Evolutionary conservation across 805 yeast genomes (phyloP).

Genomic region (Suhomyces prunicola): DNA sequence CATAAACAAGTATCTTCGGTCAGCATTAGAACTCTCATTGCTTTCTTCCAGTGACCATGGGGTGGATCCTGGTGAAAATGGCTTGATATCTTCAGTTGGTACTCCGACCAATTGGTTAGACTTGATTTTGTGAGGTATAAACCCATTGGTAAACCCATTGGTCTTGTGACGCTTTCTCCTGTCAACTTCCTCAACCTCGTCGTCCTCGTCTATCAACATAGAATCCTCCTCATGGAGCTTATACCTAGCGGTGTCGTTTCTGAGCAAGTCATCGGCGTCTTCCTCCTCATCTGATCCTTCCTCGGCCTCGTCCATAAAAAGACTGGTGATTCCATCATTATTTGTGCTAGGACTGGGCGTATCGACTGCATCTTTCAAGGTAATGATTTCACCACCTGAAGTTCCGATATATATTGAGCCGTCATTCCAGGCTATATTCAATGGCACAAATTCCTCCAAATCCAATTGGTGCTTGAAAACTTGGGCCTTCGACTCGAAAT

Average conservation of each 20-base stretch:
- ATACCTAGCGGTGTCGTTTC: conserved; percentile 14
- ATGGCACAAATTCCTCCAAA: conserved; percentile 23
- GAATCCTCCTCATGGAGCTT: conserved; percentile 31
- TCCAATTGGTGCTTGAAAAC: conserved; percentile 11
- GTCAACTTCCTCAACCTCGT: conserved; percentile 13
- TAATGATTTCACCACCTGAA: conserved; percentile 37
- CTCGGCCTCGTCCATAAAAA: conserved; percentile 14
- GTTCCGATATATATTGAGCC: conserved; percentile 40
- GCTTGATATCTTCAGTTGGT: conserved; percentile 35
- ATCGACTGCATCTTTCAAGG: conserved; percentile 15
- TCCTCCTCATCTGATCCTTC: conserved; percentile 14
- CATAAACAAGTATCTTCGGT: conserved; percentile 76
- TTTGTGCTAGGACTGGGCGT: not conserved
- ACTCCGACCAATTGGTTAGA: conserved; percentile 30
- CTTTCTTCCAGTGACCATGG: conserved; percentile 52
- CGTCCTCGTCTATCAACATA: conserved; percentile 35
- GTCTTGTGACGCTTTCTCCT: conserved; percentile 24
- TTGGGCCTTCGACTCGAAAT: conserved; percentile 36
- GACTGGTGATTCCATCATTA: not conserved
- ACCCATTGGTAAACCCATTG: conserved; percentile 6
- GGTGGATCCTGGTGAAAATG: conserved; percentile 85
- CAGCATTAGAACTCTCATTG: conserved; percentile 25
- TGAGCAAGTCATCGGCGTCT: conserved; percentile 16
- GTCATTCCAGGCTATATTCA: conserved; percentile 27
- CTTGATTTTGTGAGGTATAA: not conserved